Percentiles rank a stretch among this genome's conserved stretches.
These are phyloP conservation scores for Physaria fendleri DNA, from an alignment of 345 rosid species.

Conservation along the genomic window DNA sequence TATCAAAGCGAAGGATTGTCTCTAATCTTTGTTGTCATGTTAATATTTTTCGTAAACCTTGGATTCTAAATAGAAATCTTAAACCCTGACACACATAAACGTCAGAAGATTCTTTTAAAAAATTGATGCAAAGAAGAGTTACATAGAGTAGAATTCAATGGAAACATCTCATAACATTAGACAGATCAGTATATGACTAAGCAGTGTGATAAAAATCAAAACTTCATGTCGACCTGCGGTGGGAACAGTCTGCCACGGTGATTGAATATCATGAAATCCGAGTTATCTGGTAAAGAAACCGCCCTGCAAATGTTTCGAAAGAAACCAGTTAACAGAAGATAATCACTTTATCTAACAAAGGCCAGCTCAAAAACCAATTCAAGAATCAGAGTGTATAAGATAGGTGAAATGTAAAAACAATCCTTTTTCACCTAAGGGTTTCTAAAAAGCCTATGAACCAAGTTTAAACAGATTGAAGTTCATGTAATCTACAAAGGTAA, in stretches of 20 bases:
- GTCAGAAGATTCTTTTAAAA: neutral
- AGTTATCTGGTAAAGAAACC: constrained; percentile 65
- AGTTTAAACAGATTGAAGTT: too few species aligned
- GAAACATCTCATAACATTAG: constrained; percentile 3
- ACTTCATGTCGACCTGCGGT: constrained; percentile 42
- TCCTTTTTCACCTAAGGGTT: too few species aligned
- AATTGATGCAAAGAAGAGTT: constrained; percentile 1
- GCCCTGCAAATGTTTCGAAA: constrained; percentile 40
- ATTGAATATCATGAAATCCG: constrained; percentile 86
- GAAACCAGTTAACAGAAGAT: neutral
- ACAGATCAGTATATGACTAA: constrained; percentile 1
- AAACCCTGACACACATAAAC: neutral
- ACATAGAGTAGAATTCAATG: neutral
- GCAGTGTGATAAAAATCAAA: constrained; percentile 12
- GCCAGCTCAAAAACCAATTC: neutral
- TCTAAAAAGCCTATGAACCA: too few species aligned
- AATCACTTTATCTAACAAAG: constrained; percentile 20
- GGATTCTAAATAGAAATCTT: neutral
- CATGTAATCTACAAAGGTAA: too few species aligned
- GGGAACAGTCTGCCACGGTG: constrained; percentile 58
- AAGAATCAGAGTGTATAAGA: neutral
- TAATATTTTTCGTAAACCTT: neutral
- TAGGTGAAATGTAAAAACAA: too few species aligned
- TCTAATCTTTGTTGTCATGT: neutral
- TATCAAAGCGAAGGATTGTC: too few species aligned